phyloP scores from a whole-genome alignment of 495 filamentous ascomycete genomes.

The Talaromyces proteolyticus region DNA sequence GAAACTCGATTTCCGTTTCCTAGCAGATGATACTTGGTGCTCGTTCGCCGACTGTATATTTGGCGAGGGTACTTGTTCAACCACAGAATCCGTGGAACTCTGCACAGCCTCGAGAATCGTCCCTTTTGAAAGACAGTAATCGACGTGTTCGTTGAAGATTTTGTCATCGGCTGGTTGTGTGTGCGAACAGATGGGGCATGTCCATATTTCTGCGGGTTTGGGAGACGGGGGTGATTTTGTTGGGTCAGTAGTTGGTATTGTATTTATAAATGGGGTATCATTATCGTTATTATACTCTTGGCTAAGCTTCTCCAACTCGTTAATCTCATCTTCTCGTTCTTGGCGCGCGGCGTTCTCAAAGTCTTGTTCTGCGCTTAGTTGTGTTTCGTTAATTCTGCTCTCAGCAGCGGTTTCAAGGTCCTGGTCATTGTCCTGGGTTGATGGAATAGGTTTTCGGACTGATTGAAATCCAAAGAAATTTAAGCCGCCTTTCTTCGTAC shows the following conservation, averaged over 20 bases:
- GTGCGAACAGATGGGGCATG: slow-evolving; percentile 78
- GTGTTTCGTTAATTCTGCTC: slow-evolving; percentile 39
- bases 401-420: slow-evolving; percentile 2
- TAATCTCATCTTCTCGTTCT: slow-evolving; percentile 60
- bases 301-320: slow-evolving; percentile 56
- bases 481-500: slow-evolving; percentile 67
- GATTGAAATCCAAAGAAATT: slow-evolving; percentile 69
- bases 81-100: slow-evolving; percentile 14
- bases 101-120: slow-evolving; percentile 80
- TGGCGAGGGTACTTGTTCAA: not conserved
- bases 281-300: slow-evolving; percentile 41
- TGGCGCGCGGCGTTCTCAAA: slow-evolving; percentile 61
- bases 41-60: not conserved
- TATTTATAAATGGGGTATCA: slow-evolving; percentile 1
- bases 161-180: slow-evolving; percentile 71
- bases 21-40: not conserved
- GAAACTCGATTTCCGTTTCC: not conserved
- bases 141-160: slow-evolving; percentile 88
- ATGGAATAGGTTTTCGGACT: slow-evolving; percentile 10
- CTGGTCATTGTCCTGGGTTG: slow-evolving; percentile 1
- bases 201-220: slow-evolving; percentile 44
- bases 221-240: not conserved
- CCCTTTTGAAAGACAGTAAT: slow-evolving; percentile 80
- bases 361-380: slow-evolving; percentile 62
- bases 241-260: not conserved